Base-by-base conservation (phyloP, 2,329 filamentous ascomycete species). In the Fusarium avenaceum region DNA sequence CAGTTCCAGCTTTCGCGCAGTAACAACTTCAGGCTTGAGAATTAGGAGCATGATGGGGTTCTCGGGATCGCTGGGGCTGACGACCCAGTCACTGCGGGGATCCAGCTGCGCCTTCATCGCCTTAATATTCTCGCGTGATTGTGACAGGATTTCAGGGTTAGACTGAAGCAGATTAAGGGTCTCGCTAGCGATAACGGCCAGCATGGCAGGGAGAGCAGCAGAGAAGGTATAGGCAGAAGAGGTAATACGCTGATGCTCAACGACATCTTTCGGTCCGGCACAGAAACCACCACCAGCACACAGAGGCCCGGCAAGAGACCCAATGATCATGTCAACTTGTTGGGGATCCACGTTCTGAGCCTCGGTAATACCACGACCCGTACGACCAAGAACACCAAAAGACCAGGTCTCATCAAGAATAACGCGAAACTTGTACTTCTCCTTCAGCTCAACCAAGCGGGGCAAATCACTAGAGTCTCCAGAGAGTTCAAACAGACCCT, bases 381-480 rank as follows among this genome's bases (percentile, higher is more conserved):
- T 97, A 65, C 94, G 88, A 47, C 96, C 96, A 7, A 99, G 87
- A 19, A 98, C 92, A 63, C 95, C 96, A 77, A 98, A 99, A 1
- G 94, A 97, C 91, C 93, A 97, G 2, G 94, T 97, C 83, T 99
- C 96, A 78, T 99, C 96, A 38, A 99, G 89, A 70, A 98, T 97
- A 57, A 99, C 88, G 74, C 96, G 93, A 84, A 98, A 99, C 82
- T 97, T 99, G 87, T 98, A 97, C 78, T 92, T 92, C 72, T 94
- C 89, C 81, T 97, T 97, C 72, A 99, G 85, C 77, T 97, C 95
- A 67, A 98, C 92, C 73, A 99, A 87, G 76, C 90, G 94, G 4
- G 94, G 95, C 65, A 99, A 82, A 77, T 98, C 87, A 22, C 91
- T 89, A 73, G 91, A 89, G 77, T 97, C 95, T 51, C 96, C 96